Conservation (phyloP, 192 early-diverging fungal genomes). For the Thamnidium elegans region DNA sequence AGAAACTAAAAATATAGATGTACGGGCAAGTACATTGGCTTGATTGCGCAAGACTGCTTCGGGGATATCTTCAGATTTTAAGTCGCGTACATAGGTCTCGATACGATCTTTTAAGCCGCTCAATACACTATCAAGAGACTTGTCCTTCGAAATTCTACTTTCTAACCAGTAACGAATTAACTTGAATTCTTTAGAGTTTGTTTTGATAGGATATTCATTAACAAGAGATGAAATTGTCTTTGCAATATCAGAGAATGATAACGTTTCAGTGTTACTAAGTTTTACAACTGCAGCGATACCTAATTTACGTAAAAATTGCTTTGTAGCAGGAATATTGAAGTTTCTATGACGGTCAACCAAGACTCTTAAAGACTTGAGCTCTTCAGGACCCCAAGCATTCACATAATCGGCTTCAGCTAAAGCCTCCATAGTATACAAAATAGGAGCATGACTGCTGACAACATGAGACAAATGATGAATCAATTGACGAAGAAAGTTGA, state of each 20-base stretch:
- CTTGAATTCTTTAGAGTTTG: slow-evolving; percentile 19
- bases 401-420: slow-evolving; percentile 17
- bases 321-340: slow-evolving; percentile 25
- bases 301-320: slow-evolving; percentile 24
- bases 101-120: slow-evolving; percentile 14
- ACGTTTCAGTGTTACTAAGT: slow-evolving; percentile 6
- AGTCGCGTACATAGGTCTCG: slow-evolving; percentile 17
- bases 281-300: slow-evolving; percentile 11
- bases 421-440: slow-evolving; percentile 29
- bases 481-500: slow-evolving; percentile 23
- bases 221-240: slow-evolving; percentile 33
- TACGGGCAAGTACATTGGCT: slow-evolving; percentile 25
- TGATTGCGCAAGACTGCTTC: slow-evolving; percentile 19
- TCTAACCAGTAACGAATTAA: slow-evolving; percentile 16
- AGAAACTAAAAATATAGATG: slow-evolving; percentile 12
- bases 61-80: slow-evolving; percentile 27
- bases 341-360: slow-evolving; percentile 29
- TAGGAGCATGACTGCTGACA: slow-evolving; percentile 18
- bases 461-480: slow-evolving; percentile 35
- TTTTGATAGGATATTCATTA: slow-evolving; percentile 14
- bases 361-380: slow-evolving; percentile 31
- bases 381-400: slow-evolving; percentile 29
- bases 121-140: slow-evolving; percentile 8
- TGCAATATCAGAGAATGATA: slow-evolving; percentile 32
- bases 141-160: background rate